Evolutionary conservation across 768 basidiomycete species (phyloP).

Genomic region (Rossbeevera mucosa): DNA sequence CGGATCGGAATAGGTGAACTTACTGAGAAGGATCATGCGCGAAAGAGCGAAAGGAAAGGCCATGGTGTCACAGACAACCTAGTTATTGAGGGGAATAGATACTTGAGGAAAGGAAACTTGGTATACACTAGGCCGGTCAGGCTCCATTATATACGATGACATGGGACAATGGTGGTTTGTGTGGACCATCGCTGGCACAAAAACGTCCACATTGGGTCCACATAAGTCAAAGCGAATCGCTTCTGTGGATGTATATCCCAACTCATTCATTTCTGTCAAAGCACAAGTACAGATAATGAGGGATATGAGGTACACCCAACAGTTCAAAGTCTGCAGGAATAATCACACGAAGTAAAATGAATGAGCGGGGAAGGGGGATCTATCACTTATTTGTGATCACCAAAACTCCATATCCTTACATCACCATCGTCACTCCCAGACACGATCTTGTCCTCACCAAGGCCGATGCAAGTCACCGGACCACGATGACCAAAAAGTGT

Average conservation of each 20-base stretch:
- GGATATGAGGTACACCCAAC: slow-evolving; percentile 5
- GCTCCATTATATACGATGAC: slow-evolving; percentile 15
- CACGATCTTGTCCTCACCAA: slow-evolving; percentile 93
- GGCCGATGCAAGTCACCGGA: slow-evolving; percentile 84
- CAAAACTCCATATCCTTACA: slow-evolving; percentile 79
- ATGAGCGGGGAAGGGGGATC: background rate
- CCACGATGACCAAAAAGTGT: slow-evolving; percentile 93
- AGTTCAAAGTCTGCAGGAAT: background rate
- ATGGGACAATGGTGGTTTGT: slow-evolving; percentile 8
- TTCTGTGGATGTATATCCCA: background rate
- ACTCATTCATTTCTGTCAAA: background rate
- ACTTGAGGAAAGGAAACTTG: slow-evolving; percentile 1
- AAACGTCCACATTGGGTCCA: slow-evolving; percentile 1
- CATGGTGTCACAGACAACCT: slow-evolving; percentile 21
- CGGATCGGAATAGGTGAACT: slow-evolving; percentile 1
- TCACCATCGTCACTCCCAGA: slow-evolving; percentile 95
- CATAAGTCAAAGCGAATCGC: background rate
- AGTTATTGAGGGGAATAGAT: slow-evolving; percentile 3
- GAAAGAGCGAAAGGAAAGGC: slow-evolving; percentile 11
- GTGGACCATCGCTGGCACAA: slow-evolving; percentile 4
- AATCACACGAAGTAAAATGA: background rate
- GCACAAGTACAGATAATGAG: background rate
- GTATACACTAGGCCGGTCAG: background rate
- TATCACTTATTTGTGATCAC: slow-evolving; percentile 26
- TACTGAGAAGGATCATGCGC: slow-evolving; percentile 19